Evolutionary conservation across 495 filamentous ascomycete species (phyloP).

Genomic region (Geoglossum glabrum): DNA sequence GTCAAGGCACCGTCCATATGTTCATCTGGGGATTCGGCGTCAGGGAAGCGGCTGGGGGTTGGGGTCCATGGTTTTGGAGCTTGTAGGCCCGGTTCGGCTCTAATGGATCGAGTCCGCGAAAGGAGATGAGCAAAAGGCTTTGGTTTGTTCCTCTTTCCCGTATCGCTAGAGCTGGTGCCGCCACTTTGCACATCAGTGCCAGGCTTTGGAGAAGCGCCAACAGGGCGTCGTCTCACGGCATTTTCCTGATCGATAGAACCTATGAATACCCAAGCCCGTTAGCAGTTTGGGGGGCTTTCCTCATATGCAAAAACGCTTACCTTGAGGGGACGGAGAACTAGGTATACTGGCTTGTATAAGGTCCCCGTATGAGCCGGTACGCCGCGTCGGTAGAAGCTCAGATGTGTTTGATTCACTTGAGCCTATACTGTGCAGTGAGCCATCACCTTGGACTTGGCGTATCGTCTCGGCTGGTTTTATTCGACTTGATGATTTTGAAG

Average conservation of each 20-base stretch:
- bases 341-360: background rate
- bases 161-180: background rate
- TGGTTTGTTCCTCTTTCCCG: conserved; percentile 26
- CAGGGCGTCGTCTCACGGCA: background rate
- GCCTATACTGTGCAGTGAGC: background rate
- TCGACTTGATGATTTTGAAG: conserved; percentile 30
- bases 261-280: background rate
- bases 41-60: conserved; percentile 14
- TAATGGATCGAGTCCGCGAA: conserved; percentile 47
- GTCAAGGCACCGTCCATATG: conserved; percentile 26
- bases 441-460: background rate
- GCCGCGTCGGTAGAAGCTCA: background rate
- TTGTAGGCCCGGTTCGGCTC: conserved; percentile 23
- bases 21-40: conserved; percentile 20
- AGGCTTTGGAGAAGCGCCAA: background rate
- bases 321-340: background rate
- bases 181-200: background rate
- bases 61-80: conserved; percentile 18
- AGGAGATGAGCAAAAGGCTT: conserved; percentile 32
- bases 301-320: background rate
- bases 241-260: background rate
- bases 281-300: background rate
- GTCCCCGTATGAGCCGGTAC: background rate
- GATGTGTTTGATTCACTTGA: background rate
- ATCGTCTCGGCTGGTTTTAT: conserved; percentile 13